These are phyloP conservation scores for Lactarius hengduanensis DNA, from an alignment of 768 basidiomycete species.

Conservation along the genomic window DNA sequence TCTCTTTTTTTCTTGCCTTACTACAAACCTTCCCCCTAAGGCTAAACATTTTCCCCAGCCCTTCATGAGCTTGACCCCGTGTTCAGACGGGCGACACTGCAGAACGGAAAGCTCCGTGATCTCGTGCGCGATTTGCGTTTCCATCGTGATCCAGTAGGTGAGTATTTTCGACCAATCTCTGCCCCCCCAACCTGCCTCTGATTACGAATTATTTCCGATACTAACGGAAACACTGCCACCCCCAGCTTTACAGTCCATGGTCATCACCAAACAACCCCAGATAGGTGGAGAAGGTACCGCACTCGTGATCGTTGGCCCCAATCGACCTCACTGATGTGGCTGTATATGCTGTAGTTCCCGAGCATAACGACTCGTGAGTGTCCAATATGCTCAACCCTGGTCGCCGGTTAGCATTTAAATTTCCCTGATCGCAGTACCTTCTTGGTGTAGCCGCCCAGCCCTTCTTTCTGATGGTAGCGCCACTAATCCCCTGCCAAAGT, in stretches of 20 bases:
- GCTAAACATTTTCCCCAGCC: slow-evolving; percentile 42
- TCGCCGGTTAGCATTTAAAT: background rate
- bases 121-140: slow-evolving; percentile 78
- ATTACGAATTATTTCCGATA: slow-evolving; percentile 20
- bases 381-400: background rate
- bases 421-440: slow-evolving; percentile 53
- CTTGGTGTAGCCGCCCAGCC: slow-evolving; percentile 47
- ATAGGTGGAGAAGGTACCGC: slow-evolving; percentile 86
- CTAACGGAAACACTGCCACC: slow-evolving; percentile 11
- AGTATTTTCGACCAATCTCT: slow-evolving; percentile 28
- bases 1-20: slow-evolving; percentile 31
- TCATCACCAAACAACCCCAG: slow-evolving; percentile 91
- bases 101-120: slow-evolving; percentile 67
- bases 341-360: slow-evolving; percentile 54
- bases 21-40: slow-evolving; percentile 1
- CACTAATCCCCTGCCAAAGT: slow-evolving; percentile 44
- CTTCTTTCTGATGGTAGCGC: slow-evolving; percentile 11
- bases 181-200: background rate
- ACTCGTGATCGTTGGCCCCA: background rate
- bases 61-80: slow-evolving; percentile 83
- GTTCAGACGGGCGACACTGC: slow-evolving; percentile 76
- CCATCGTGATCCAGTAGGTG: slow-evolving; percentile 83
- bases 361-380: slow-evolving; percentile 91
- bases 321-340: background rate
- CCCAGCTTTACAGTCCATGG: slow-evolving; percentile 86